These are phyloP conservation scores for Cordyceps farinosa DNA, from an alignment of 2,329 filamentous ascomycete species.

Conservation along the genomic window DNA sequence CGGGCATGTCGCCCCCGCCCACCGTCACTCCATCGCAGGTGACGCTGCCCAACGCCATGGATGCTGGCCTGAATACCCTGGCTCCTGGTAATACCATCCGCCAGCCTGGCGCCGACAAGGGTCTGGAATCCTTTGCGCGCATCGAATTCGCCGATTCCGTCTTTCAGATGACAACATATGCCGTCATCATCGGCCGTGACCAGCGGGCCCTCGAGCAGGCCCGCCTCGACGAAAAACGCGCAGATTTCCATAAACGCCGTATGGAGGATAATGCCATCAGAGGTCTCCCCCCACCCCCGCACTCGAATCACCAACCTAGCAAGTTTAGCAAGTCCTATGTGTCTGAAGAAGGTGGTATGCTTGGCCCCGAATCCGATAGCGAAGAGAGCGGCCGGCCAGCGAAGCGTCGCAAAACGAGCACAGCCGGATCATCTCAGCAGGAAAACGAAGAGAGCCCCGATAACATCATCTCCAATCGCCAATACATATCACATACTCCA, in stretches of 20 bases:
- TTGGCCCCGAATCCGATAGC: constrained; percentile 59
- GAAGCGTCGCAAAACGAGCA: constrained; percentile 47
- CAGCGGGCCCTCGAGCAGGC: constrained; percentile 56
- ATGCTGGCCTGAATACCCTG: constrained; percentile 29
- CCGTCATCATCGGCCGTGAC: constrained; percentile 70
- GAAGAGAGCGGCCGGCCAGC: constrained; percentile 46
- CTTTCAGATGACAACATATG: constrained; percentile 75
- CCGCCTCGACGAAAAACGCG: constrained; percentile 47
- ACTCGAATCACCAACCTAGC: constrained; percentile 47
- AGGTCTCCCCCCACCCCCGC: constrained; percentile 50
- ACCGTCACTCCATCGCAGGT: constrained; percentile 47
- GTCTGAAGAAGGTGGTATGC: constrained; percentile 66
- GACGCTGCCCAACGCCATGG: constrained; percentile 38
- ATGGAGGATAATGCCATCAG: constrained; percentile 45
- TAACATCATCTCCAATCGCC: constrained; percentile 52
- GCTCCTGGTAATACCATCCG: constrained; percentile 31
- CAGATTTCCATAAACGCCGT: constrained; percentile 42
- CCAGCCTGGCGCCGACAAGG: constrained; percentile 36
- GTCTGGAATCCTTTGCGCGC: constrained; percentile 54
- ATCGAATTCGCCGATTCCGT: constrained; percentile 71
- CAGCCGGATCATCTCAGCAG: constrained; percentile 40
- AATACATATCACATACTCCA: constrained; percentile 59
- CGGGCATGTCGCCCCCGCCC: constrained; percentile 39
- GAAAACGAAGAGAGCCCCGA: constrained; percentile 43
- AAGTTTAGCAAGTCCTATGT: constrained; percentile 64